Evolutionary conservation across 2,329 filamentous ascomycete genomes (phyloP).

Genomic region (Rhynchosporium secalis): DNA sequence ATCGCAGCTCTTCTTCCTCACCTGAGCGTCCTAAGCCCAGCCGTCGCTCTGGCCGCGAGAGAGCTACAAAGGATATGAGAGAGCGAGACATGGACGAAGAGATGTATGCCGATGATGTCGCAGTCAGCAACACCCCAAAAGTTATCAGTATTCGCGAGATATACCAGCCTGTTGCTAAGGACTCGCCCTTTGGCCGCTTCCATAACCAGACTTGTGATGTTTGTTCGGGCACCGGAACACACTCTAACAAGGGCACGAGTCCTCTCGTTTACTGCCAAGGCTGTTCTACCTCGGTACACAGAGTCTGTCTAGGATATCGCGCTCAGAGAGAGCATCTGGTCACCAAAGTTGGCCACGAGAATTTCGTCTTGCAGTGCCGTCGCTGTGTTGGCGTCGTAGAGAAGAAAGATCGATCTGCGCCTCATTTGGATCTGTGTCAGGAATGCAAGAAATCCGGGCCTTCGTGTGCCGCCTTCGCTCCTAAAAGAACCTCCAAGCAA

Average conservation of each 20-base stretch:
- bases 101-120: constrained; percentile 52
- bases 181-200: constrained; percentile 65
- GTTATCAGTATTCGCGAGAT: constrained; percentile 68
- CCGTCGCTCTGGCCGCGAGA: constrained; percentile 41
- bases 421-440: constrained; percentile 71
- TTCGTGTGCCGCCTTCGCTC: constrained; percentile 74
- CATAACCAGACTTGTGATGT: constrained; percentile 73
- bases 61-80: constrained; percentile 43
- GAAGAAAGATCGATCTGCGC: constrained; percentile 69
- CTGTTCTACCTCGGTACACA: constrained; percentile 82
- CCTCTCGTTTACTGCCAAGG: constrained; percentile 86
- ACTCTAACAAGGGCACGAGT: constrained; percentile 56
- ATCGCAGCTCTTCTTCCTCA: constrained; percentile 23
- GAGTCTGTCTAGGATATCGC: constrained; percentile 74
- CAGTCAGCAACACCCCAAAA: constrained; percentile 49
- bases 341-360: constrained; percentile 74
- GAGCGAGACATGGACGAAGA: constrained; percentile 52
- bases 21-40: constrained; percentile 33
- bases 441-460: constrained; percentile 64
- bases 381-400: constrained; percentile 71
- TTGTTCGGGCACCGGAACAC: constrained; percentile 59
- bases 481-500: constrained; percentile 70
- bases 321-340: constrained; percentile 79
- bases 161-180: constrained; percentile 63
- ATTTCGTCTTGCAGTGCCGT: constrained; percentile 88